Evolutionary conservation across 805 yeast genomes (phyloP).

Genomic region (Teunomyces lycoperdinae): DNA sequence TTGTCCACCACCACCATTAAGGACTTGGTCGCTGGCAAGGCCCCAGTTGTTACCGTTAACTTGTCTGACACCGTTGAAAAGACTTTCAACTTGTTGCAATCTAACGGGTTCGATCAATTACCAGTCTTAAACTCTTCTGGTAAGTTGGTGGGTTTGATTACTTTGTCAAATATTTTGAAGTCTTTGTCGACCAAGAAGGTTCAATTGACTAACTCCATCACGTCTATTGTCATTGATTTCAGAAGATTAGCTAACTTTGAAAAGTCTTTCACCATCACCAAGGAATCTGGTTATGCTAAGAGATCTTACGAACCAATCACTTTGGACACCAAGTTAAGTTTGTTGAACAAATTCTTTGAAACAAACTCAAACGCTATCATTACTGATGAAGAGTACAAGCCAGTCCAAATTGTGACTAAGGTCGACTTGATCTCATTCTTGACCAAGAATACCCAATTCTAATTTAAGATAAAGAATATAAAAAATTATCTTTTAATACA

Average conservation of each 20-base stretch:
- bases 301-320: constrained; percentile 67
- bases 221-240: constrained; percentile 68
- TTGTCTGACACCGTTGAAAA: constrained; percentile 56
- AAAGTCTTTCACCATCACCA: constrained; percentile 59
- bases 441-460: constrained; percentile 31
- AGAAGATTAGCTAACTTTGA: constrained; percentile 66
- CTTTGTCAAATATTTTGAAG: constrained; percentile 69
- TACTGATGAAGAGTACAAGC: constrained; percentile 66
- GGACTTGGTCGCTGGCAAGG: constrained; percentile 60
- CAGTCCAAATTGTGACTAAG: constrained; percentile 83
- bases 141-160: constrained; percentile 70
- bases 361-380: constrained; percentile 81
- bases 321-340: constrained; percentile 59
- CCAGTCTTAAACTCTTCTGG: constrained; percentile 67
- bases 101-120: constrained; percentile 79
- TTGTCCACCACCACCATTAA: constrained; percentile 49
- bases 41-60: constrained; percentile 76
- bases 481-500: neutral
- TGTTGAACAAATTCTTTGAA: constrained; percentile 77
- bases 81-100: constrained; percentile 67
- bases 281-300: constrained; percentile 54
- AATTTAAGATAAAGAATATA: neutral
- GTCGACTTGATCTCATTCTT: constrained; percentile 69
- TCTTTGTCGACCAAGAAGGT: constrained; percentile 60
- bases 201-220: constrained; percentile 53